A percentile compares a stretch with the other conserved stretches of the same genome.
Conservation (phyloP, 306 rosid species). For the Amphicarpaea edgeworthii region DNA sequence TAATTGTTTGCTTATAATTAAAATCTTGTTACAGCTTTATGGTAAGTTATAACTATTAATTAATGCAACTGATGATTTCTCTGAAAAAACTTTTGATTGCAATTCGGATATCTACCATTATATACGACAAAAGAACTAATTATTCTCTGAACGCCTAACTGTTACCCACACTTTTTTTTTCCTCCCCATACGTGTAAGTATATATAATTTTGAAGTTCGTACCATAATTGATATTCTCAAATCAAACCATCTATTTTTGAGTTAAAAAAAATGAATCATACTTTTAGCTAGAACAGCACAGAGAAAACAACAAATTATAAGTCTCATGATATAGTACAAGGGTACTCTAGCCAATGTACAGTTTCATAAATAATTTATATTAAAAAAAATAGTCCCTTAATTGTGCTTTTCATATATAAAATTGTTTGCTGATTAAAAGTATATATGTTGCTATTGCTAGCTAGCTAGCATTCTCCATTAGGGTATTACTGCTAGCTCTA, state of each 20-base stretch:
- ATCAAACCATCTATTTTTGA: background rate
- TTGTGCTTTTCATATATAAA: too few relatives aligned
- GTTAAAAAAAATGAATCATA: background rate
- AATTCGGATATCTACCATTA: conserved; percentile 12
- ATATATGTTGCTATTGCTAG: too few relatives aligned
- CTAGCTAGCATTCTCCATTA: background rate
- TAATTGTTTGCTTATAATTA: conserved; percentile 21
- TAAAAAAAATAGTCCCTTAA: too few relatives aligned
- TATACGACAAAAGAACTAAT: background rate
- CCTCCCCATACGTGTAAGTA: background rate
- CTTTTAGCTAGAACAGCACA: background rate
- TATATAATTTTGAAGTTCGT: background rate
- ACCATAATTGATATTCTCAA: background rate
- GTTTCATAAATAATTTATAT: too few relatives aligned
- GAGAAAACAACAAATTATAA: conserved; percentile 11
- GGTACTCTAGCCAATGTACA: background rate
- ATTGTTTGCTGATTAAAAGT: too few relatives aligned
- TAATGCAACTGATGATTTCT: conserved; percentile 16
- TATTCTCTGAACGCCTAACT: conserved; percentile 8
- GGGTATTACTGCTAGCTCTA: background rate
- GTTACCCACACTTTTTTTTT: background rate
- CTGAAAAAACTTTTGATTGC: conserved; percentile 10
- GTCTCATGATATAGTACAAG: background rate
- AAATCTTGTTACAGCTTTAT: conserved; percentile 40
- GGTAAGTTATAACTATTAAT: background rate